These are phyloP conservation scores for Saturnispora sekii DNA, from an alignment of 805 yeast species.

Conservation along the genomic window DNA sequence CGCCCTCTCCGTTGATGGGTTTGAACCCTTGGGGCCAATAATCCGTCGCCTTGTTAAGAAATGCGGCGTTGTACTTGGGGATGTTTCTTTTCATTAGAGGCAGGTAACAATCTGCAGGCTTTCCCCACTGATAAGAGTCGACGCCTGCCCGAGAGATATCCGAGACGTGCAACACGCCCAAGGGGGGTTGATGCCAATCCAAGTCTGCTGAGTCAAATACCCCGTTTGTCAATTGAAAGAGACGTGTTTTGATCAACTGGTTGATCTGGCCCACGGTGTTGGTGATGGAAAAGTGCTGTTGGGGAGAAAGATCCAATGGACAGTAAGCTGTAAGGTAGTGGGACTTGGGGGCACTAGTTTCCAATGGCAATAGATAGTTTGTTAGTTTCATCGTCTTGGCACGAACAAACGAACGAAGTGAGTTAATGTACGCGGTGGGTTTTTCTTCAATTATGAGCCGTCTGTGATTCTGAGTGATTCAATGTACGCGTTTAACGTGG, in stretches of 20 bases:
- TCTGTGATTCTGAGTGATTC: no score
- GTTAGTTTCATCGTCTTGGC: not conserved
- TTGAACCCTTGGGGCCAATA: conserved; percentile 20
- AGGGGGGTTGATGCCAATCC: conserved; percentile 1
- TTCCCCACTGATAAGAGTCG: not conserved
- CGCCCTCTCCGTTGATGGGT: not conserved
- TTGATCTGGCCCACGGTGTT: not conserved
- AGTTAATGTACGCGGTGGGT: not conserved
- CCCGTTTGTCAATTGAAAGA: not conserved
- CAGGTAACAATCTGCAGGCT: conserved; percentile 1
- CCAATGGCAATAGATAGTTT: conserved; percentile 5
- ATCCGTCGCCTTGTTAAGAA: conserved; percentile 1
- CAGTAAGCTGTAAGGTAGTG: conserved; percentile 3
- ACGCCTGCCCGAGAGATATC: conserved; percentile 4
- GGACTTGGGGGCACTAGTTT: not conserved
- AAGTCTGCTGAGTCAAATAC: conserved; percentile 1
- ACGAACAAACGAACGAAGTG: not conserved
- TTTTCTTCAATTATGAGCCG: no score
- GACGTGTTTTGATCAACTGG: not conserved
- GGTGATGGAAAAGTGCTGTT: not conserved
- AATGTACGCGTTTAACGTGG: not conserved
- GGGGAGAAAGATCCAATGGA: not conserved
- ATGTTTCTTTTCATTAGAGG: conserved; percentile 1
- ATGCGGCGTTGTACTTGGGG: conserved; percentile 4
- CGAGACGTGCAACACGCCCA: conserved; percentile 1